phyloP scores from a whole-genome alignment of 176 grass and related monocot species.

The Aegilops longissima region DNA sequence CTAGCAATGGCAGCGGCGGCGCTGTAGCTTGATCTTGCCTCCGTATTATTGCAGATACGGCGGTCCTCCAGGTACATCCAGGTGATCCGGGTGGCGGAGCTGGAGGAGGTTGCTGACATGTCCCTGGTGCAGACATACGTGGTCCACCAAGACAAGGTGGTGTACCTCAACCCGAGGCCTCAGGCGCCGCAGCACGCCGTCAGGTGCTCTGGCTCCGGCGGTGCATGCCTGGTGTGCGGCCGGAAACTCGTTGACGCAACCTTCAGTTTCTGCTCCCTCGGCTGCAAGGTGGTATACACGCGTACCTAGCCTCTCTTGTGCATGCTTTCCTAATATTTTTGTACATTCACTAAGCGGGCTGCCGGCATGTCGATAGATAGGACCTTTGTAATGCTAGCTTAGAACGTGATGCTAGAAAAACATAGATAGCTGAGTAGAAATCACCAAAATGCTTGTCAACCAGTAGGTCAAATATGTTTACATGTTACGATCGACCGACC shows the following conservation, averaged over 20 bases:
- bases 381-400: too few species aligned
- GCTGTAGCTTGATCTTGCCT: not conserved
- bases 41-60: too few species aligned
- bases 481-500: too few species aligned
- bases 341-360: not conserved
- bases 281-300: constrained; percentile 59
- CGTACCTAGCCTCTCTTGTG: not conserved
- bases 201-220: not conserved
- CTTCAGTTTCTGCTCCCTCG: constrained; percentile 66
- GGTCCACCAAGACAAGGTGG: too few species aligned
- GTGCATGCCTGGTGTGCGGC: not conserved
- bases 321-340: not conserved
- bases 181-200: not conserved
- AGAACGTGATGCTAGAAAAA: too few species aligned
- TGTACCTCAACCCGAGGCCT: not conserved
- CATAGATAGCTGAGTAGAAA: not conserved
- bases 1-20: not conserved
- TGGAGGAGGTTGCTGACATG: too few species aligned
- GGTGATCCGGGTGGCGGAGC: too few species aligned
- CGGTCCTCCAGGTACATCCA: too few species aligned
- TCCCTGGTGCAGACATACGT: too few species aligned
- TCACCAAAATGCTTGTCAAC: too few species aligned
- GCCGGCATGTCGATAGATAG: too few species aligned
- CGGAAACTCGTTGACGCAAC: not conserved
- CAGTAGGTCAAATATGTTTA: too few species aligned